These are phyloP conservation scores for Boletales sp. DNA, from an alignment of 768 basidiomycete genomes.

Conservation along the genomic window DNA sequence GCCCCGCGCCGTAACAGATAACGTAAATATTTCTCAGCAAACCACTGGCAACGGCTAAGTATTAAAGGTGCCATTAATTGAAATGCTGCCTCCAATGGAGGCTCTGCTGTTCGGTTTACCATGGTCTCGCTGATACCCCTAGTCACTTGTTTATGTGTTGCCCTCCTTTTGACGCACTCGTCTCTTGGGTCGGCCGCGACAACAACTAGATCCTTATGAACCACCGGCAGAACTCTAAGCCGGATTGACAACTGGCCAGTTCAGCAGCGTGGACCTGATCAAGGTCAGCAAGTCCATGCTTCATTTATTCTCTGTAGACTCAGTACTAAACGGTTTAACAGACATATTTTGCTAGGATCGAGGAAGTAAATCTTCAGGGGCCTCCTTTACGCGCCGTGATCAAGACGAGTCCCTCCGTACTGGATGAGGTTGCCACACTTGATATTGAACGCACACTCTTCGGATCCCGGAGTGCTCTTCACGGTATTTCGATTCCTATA, in stretches of 20 bases:
- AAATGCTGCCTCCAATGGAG: too few species aligned
- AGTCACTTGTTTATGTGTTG: constrained; percentile 5
- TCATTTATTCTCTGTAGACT: too few species aligned
- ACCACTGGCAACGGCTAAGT: too few species aligned
- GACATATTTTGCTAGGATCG: constrained; percentile 42
- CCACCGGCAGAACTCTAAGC: constrained; percentile 36
- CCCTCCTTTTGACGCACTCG: constrained; percentile 4
- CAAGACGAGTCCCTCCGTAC: constrained; percentile 37
- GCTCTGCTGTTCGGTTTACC: too few species aligned
- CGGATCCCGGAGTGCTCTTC: constrained; percentile 30
- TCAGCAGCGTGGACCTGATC: constrained; percentile 41
- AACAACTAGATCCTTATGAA: constrained; percentile 38
- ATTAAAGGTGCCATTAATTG: too few species aligned
- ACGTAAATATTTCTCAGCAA: too few species aligned
- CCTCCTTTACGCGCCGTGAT: constrained; percentile 38
- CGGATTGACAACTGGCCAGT: constrained; percentile 33
- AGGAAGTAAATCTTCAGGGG: constrained; percentile 40
- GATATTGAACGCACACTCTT: constrained; percentile 31
- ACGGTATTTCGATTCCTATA: constrained; percentile 38
- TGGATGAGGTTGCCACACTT: constrained; percentile 32
- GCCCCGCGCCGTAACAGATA: too few species aligned
- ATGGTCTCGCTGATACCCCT: constrained; percentile 6
- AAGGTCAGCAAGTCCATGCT: constrained; percentile 18
- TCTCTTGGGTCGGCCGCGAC: constrained; percentile 8
- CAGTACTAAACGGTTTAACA: constrained; percentile 15